These are phyloP conservation scores for Candida nemodendra DNA, from an alignment of 805 yeast species.

Conservation along the genomic window DNA sequence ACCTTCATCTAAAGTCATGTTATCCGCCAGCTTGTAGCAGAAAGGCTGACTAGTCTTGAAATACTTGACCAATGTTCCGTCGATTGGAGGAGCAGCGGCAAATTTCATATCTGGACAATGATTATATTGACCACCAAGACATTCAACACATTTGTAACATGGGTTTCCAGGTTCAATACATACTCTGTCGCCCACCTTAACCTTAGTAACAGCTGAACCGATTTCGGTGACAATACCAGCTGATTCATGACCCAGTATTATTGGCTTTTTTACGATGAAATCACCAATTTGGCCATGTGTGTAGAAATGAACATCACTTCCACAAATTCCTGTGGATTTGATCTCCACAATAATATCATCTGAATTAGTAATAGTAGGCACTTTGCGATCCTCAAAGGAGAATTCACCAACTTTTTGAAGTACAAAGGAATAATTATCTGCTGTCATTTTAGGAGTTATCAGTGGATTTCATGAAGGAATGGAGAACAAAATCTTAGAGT, in stretches of 20 bases:
- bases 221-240: conserved; percentile 34
- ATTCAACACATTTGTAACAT: conserved; percentile 42
- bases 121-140: conserved; percentile 39
- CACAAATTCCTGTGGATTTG: conserved; percentile 61
- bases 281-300: conserved; percentile 12
- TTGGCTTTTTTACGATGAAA: conserved; percentile 8
- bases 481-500: no score
- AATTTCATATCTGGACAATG: conserved; percentile 41
- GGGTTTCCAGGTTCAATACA: conserved; percentile 63
- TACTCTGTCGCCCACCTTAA: conserved; percentile 56
- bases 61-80: conserved; percentile 42
- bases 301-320: conserved; percentile 58
- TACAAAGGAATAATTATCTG: conserved; percentile 8
- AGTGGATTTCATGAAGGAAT: no score
- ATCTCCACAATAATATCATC: conserved; percentile 34
- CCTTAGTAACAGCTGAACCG: conserved; percentile 44
- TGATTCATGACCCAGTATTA: conserved; percentile 35
- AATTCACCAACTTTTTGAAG: conserved; percentile 13
- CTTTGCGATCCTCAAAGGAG: conserved; percentile 23
- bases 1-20: conserved; percentile 35
- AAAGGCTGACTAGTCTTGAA: conserved; percentile 34
- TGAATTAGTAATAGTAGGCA: conserved; percentile 24
- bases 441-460: neutral
- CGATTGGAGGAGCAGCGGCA: conserved; percentile 34
- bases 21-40: conserved; percentile 27